A percentile compares a stretch with the other conserved stretches of the same genome.
Evolutionary conservation across 2,329 filamentous ascomycete species (phyloP).

Genomic region (Alternaria sp.): DNA sequence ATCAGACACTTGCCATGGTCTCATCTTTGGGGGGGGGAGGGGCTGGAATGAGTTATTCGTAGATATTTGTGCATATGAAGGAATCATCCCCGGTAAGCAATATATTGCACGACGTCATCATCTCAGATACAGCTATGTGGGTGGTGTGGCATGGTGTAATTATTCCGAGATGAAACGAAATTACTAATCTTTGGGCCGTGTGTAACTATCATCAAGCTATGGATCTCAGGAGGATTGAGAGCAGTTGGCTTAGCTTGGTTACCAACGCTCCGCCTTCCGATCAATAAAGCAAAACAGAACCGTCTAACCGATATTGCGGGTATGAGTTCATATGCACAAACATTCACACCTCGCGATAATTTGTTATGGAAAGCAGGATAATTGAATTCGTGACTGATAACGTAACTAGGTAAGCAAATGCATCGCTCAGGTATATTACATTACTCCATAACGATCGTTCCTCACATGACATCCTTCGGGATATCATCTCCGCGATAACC

Average conservation of each 20-base stretch:
- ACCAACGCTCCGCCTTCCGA: not conserved
- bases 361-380: not conserved
- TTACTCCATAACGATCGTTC: constrained; percentile 17
- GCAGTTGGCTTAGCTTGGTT: not conserved
- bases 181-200: not conserved
- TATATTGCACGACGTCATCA: not conserved
- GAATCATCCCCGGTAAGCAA: not conserved
- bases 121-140: not conserved
- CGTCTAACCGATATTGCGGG: not conserved
- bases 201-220: not conserved
- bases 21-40: not conserved
- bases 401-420: constrained; percentile 1
- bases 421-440: constrained; percentile 13
- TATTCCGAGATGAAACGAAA: not conserved
- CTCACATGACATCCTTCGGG: not conserved
- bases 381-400: not conserved
- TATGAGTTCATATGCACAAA: not conserved
- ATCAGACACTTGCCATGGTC: not conserved
- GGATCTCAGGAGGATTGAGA: no score
- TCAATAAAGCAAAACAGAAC: not conserved
- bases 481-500: not conserved
- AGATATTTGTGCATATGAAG: not conserved
- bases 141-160: not conserved
- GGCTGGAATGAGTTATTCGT: not conserved
- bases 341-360: not conserved